These are phyloP conservation scores for Erigeron canadensis DNA, from an alignment of 129 eudicot genomes.

Conservation along the genomic window DNA sequence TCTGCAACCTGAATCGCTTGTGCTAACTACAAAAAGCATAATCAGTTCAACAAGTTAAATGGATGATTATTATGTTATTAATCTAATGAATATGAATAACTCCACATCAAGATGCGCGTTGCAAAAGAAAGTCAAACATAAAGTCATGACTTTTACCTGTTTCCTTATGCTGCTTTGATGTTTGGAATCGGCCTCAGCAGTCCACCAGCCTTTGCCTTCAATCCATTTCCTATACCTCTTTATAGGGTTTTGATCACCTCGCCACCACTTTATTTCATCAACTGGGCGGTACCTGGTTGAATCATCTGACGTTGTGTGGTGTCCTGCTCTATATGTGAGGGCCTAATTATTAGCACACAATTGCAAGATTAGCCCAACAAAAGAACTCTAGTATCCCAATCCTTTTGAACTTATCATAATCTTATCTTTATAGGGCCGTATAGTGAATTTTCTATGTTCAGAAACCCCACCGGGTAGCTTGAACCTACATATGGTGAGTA, in stretches of 20 bases:
- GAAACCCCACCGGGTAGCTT: too few species aligned
- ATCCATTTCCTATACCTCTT: conserved; percentile 73
- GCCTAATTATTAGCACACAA: conserved; percentile 43
- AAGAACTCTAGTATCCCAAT: too few species aligned
- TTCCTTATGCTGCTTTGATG: conserved; percentile 50
- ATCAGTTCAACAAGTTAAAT: conserved; percentile 1
- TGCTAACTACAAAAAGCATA: conserved; percentile 37
- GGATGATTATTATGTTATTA: not conserved
- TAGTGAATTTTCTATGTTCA: too few species aligned
- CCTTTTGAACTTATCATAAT: not conserved
- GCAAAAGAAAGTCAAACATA: conserved; percentile 12
- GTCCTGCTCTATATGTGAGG: conserved; percentile 86
- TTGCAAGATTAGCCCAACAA: conserved; percentile 3
- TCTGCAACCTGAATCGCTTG: conserved; percentile 81
- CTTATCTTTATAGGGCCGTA: not conserved
- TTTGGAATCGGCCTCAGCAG: conserved; percentile 47
- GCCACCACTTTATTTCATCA: conserved; percentile 78
- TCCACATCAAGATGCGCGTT: not conserved
- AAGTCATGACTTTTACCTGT: conserved; percentile 53
- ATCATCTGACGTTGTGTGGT: conserved; percentile 89
- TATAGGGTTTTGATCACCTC: conserved; percentile 61
- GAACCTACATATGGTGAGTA: too few species aligned
- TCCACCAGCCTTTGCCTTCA: conserved; percentile 76
- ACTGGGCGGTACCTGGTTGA: conserved; percentile 70
- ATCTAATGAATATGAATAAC: not conserved